Base-by-base conservation (phyloP, 2,329 filamentous ascomycete genomes). In the Endoconidiophora polonica region DNA sequence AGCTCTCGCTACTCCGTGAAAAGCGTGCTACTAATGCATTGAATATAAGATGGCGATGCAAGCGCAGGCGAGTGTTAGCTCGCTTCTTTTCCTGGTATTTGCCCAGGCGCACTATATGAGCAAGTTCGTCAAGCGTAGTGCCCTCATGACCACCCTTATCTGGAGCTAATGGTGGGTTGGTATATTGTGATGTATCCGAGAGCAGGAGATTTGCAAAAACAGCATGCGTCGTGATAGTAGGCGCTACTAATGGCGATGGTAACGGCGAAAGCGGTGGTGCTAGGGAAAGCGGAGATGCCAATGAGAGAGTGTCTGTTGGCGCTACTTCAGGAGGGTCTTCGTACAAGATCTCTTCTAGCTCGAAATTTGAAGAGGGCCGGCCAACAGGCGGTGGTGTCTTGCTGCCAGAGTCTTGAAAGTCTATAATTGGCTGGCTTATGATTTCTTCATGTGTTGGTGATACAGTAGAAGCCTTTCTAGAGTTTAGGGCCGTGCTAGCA, bases 41-140 rank as follows among this genome's bases (percentile, higher is more conserved):
- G 18, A 81, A 83, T 48, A 88, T 76, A 54, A 88, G 68, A 60
- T 76, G 83, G 59, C 81, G 73, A 62, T 87, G 82, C 48, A 91
- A 71, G 52, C 83, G 79, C 56, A 83, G 70, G 57, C 84, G 74
- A 43, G 80, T 83, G 60, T 81, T 80, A 56, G 75, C 72, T 65
- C 83, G 77, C 70, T 85, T 83, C 69, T 82, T 81, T 70, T 86
- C 81, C 65, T 90, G 84, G 62, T 87, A 86, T 59, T 80, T 83
- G 61, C 83, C 83, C 55, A 87, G 69, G 54, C 83, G 78, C 56
- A 86, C 81, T 58, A 88, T 66, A 62, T 87, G 83, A 47, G 83
- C 83, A 56, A 90, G 74, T 64, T 88, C 83, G 59, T 84, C 78
- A 54, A 90, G 69, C 12, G 79, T 82, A 43, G 81, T 85, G 52